These are phyloP conservation scores for Penicillium sp. DNA, from an alignment of 2,329 filamentous ascomycete genomes.

Conservation along the genomic window DNA sequence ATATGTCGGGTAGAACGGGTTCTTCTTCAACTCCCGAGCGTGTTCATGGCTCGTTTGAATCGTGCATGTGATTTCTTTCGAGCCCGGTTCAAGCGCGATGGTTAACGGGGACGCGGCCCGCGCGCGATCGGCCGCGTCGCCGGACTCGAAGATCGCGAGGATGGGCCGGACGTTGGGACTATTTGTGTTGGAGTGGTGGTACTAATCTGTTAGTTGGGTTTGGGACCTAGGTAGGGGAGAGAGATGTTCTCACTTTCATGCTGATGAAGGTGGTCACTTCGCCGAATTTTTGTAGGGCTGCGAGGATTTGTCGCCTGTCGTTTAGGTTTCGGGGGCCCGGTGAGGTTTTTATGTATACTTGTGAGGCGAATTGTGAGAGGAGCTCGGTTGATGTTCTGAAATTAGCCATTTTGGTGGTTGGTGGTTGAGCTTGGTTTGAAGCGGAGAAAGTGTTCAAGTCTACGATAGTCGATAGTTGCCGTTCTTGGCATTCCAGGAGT, in stretches of 20 bases:
- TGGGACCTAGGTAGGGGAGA: no score
- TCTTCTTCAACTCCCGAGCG: slow-evolving; percentile 27
- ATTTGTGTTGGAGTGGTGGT: slow-evolving; percentile 19
- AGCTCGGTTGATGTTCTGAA: not conserved
- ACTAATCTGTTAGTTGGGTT: slow-evolving; percentile 17
- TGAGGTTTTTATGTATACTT: slow-evolving; percentile 29
- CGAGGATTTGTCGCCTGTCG: slow-evolving; percentile 34
- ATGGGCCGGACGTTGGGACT: slow-evolving; percentile 19
- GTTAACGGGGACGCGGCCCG: slow-evolving; percentile 31
- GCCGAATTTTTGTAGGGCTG: slow-evolving; percentile 39
- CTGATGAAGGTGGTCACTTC: slow-evolving; percentile 39
- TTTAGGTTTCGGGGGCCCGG: slow-evolving; percentile 28
- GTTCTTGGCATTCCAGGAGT: slow-evolving; percentile 10
- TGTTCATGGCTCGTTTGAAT: slow-evolving; percentile 32
- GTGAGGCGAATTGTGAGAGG: slow-evolving; percentile 14
- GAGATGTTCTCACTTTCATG: slow-evolving; percentile 26
- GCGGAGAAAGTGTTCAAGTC: slow-evolving; percentile 12
- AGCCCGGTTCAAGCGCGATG: slow-evolving; percentile 15
- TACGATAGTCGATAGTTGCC: not conserved
- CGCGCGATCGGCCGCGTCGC: slow-evolving; percentile 32
- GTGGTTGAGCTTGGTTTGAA: not conserved
- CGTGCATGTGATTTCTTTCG: slow-evolving; percentile 19
- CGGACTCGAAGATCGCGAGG: slow-evolving; percentile 35
- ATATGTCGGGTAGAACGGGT: slow-evolving; percentile 31
- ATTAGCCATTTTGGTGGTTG: slow-evolving; percentile 10